Conservation (phyloP, 148 eudicot genomes). For the Beta vulgaris region DNA sequence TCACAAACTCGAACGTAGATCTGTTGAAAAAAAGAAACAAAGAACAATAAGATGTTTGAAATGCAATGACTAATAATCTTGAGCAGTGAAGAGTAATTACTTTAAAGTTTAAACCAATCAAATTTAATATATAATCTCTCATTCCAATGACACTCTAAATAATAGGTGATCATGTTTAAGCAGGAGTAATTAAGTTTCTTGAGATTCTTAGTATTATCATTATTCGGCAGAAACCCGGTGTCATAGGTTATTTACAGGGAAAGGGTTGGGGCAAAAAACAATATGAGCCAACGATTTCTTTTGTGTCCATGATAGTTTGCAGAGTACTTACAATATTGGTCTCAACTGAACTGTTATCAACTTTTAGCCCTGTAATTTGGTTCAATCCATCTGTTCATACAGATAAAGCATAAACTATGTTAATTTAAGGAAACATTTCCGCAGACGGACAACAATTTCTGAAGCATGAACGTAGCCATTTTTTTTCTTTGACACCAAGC, state of each 20-base stretch:
- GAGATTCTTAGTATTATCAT: no score
- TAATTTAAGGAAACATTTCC: background rate
- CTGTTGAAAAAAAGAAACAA: constrained; percentile 30
- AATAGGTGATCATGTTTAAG: no score
- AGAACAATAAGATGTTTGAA: constrained; percentile 1
- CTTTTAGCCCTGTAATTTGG: constrained; percentile 71
- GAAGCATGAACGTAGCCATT: background rate
- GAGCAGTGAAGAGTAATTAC: background rate
- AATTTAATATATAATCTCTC: no score
- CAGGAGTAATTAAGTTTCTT: no score
- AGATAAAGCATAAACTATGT: background rate
- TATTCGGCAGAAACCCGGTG: background rate
- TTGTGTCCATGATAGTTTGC: background rate
- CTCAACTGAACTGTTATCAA: constrained; percentile 65
- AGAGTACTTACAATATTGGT: constrained; percentile 83
- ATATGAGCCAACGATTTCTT: no score
- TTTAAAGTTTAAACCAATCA: background rate
- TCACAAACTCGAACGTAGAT: constrained; percentile 57
- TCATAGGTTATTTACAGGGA: background rate
- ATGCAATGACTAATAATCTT: background rate
- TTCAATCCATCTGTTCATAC: constrained; percentile 65
- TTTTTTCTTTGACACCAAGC: no score
- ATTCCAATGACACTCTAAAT: no score
- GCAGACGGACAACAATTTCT: background rate
- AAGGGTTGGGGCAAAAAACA: background rate